phyloP scores from a whole-genome alignment of 306 rosid species.

The Vigna nakashimae region DNA sequence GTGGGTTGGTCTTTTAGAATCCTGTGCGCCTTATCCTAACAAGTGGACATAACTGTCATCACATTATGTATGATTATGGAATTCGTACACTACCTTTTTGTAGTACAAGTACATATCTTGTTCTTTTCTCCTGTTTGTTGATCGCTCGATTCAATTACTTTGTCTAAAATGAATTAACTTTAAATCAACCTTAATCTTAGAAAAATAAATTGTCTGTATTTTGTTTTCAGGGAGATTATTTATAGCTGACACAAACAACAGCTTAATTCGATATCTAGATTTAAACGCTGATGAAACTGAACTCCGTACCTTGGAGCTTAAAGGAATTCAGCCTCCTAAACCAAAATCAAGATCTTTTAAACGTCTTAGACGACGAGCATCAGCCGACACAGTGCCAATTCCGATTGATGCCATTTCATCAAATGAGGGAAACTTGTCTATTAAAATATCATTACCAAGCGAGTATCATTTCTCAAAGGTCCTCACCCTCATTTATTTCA shows the following conservation, averaged over 20 bases:
- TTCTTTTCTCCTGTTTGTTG: conserved; percentile 29
- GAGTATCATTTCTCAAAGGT: conserved; percentile 97
- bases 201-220: conserved; percentile 8
- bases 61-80: conserved; percentile 1
- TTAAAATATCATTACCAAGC: conserved; percentile 72
- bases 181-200: conserved; percentile 19
- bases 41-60: background rate
- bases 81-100: conserved; percentile 11
- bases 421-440: conserved; percentile 73
- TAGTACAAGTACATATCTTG: conserved; percentile 30
- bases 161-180: background rate
- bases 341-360: conserved; percentile 63
- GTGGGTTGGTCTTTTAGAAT: too few species aligned
- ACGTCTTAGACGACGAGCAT: conserved; percentile 80
- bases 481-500: conserved; percentile 36
- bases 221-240: conserved; percentile 73
- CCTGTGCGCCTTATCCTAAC: too few species aligned
- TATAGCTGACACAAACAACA: conserved; percentile 95
- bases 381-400: conserved; percentile 75
- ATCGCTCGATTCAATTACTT: conserved; percentile 35
- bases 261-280: conserved; percentile 83
- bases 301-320: conserved; percentile 78
- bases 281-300: conserved; percentile 54
- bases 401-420: conserved; percentile 67
- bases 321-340: conserved; percentile 86